phyloP scores from a whole-genome alignment of 139 green algal species.

The Haematococcus sp. region DNA sequence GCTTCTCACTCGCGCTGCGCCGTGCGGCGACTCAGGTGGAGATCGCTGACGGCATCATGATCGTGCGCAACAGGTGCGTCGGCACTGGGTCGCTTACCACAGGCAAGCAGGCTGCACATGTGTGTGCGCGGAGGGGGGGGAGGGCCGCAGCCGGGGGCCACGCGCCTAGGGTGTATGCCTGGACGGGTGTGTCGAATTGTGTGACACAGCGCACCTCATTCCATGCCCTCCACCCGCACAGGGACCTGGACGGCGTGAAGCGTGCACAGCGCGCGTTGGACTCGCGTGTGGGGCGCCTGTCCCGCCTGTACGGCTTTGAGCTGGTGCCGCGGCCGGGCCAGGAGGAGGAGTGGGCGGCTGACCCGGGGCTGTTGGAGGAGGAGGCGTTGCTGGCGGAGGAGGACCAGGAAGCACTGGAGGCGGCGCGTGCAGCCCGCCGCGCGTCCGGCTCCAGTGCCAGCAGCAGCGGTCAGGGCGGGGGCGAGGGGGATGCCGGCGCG shows the following conservation, averaged over 20 bases:
- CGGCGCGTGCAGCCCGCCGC: not conserved
- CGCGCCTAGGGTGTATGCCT: no score
- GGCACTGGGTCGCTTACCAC: no score
- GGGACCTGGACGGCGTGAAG: constrained; percentile 1
- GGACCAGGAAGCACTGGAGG: not conserved
- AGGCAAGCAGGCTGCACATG: no score
- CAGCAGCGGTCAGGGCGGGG: not conserved
- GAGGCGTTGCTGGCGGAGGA: not conserved
- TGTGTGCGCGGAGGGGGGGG: no score
- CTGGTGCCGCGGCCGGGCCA: not conserved
- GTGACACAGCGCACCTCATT: no score
- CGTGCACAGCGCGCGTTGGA: not conserved
- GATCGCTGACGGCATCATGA: no score
- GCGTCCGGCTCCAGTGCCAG: not conserved
- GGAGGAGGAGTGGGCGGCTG: not conserved
- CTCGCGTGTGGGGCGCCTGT: not conserved
- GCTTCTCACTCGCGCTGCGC: no score
- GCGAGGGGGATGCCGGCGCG: not conserved
- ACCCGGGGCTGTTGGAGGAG: not conserved
- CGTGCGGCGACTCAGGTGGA: no score
- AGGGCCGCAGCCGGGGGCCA: no score
- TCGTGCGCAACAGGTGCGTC: no score
- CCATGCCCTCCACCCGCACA: no score
- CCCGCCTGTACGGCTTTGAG: constrained; percentile 8
- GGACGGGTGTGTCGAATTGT: no score